Base-by-base conservation (phyloP, 2,329 filamentous ascomycete genomes). In the Aspergillus fijiensis region DNA sequence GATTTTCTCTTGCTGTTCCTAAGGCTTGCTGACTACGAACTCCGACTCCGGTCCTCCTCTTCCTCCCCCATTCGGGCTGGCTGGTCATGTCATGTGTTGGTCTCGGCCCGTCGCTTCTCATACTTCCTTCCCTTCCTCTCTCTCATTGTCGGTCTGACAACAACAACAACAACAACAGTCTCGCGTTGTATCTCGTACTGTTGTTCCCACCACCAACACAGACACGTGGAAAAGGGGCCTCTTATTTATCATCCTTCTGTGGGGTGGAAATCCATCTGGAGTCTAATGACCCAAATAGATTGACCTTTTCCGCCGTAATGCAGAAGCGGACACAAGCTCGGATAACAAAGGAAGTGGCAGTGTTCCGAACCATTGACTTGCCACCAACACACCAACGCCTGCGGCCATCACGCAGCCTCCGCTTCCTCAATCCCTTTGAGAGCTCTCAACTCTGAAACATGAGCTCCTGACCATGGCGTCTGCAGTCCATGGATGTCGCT, bases 321-420 rank as follows among this genome's bases (percentile, higher is more conserved):
- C 25, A 31, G 39, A 29, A 55, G 25, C 42, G 23, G 14, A 47
- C 27, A 42, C 47, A 55, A 55, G 53, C 53, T 55, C 53, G 53
- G 53, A 55, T 25, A 48, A 55, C 53, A 55, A 55, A 55, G 53
- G 53, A 55, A 33, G 53, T 49, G 53, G 53, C 53, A 55, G 53
- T 48, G 53, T 55, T 55, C 39, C 21, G 53, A 33, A 48, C 48
- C 53, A 45, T 49, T 49, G 27, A 23, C 39, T 45, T 45, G 12
- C 16, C 39, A 49, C 53, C 53, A 55, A 55, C 53, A 47, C 47
- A 49, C 53, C 53, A 55, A 49, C 47, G 23, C 14, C 21, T 29
- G 16, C 53, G 42, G 21, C 14, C 12, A 47, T 47, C 42, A 47
- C 42, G 53, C 45, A 49, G 53, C 53, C 53, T 49, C 42, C 53